Conservation (phyloP, 2,329 filamentous ascomycete genomes). For the Trichoderma lentiforme region DNA sequence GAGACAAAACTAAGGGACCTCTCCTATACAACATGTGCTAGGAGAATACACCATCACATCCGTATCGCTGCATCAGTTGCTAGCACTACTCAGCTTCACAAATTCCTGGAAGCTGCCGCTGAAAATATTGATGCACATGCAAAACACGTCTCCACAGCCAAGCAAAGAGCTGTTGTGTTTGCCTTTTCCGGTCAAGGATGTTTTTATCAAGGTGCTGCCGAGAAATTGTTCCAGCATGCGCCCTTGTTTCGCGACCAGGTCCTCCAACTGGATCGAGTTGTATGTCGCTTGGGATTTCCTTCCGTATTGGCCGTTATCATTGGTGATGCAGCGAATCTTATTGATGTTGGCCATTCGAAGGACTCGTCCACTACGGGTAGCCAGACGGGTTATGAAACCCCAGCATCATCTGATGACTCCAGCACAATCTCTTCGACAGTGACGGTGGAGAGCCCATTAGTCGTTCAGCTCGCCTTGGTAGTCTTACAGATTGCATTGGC, state of each 20-base stretch:
- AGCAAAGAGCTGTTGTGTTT: constrained; percentile 38
- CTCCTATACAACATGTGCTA: not conserved
- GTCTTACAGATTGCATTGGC: constrained; percentile 52
- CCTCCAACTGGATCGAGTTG: constrained; percentile 55
- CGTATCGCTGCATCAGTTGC: not conserved
- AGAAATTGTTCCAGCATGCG: constrained; percentile 47
- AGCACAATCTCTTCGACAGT: not conserved
- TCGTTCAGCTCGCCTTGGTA: not conserved
- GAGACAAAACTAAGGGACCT: not conserved
- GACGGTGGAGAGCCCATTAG: not conserved
- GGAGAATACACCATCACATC: not conserved
- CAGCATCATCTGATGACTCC: constrained; percentile 24
- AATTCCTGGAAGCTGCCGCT: not conserved
- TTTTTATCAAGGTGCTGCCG: constrained; percentile 48
- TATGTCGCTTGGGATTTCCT: constrained; percentile 20
- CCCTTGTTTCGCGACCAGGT: constrained; percentile 24
- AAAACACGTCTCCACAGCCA: not conserved
- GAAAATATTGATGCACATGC: not conserved
- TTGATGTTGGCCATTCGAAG: not conserved
- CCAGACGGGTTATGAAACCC: constrained; percentile 25
- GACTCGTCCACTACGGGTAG: not conserved
- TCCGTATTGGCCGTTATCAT: not conserved
- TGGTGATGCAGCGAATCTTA: not conserved
- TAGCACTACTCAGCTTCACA: not conserved
- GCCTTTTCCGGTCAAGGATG: constrained; percentile 57